Base-by-base conservation (phyloP, 306 rosid genomes). In the Vigna radiata region DNA sequence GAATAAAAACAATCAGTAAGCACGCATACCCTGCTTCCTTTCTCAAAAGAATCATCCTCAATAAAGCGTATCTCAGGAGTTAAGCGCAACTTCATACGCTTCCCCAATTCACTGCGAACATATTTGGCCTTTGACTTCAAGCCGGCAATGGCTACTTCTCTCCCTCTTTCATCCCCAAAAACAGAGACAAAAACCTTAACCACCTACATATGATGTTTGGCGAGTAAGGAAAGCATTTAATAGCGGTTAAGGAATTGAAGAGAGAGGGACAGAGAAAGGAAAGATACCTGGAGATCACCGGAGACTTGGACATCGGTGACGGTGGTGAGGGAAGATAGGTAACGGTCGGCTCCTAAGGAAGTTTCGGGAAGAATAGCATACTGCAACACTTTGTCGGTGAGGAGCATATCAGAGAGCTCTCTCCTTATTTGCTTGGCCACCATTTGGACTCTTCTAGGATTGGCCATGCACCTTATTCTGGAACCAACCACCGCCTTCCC, bases 81-180 rank as follows among this genome's bases (percentile, higher is more conserved):
- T 72, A 92, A 72, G 31, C 97, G 90, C 87, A 95, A 83, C 83
- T 88, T 95, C 93, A 90, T 92, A 13, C 97, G 97, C 86, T 82
- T 87, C 52, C 98, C 98, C 76, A 95, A 78, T 81, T 83, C 83
- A 70, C 93, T 69, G 11, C 97, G 94, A 53, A 95, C 96, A 82
- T 95, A 95, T 70, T 95, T 92, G 25, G 90, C 96, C 79, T 92
- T 95, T 29, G 97, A 87, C 76, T 95, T 95, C 89, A 92, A 86
- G 10, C 98, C 98, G 2, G 97, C 91, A 23, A 95, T 54, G 78
- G 98, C 98, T 55, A 95, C 86, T 77, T 90, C 97, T 74, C 90
- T 95, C 72, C 97, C 97, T 87, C 93, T 88, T 85, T 88, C 97
- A 78, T 95, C 97, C 11, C 98, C 97, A 11, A 95, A 92, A 76